Conservation (phyloP, 169 alveolate genomes). For the Plasmodium gonderi region DNA sequence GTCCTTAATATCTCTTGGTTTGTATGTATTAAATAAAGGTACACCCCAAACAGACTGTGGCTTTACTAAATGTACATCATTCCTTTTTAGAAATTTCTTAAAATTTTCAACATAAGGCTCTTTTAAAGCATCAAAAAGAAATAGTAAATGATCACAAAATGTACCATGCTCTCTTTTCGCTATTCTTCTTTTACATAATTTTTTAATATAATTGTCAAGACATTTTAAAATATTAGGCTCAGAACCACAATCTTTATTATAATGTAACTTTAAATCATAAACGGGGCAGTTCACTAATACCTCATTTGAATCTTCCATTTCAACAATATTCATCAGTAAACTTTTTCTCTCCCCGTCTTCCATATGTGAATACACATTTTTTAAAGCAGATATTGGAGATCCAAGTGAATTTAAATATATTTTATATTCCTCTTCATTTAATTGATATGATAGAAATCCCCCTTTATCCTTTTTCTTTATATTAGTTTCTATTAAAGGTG, state of each 20-base stretch:
- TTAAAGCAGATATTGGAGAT: conserved; percentile 23
- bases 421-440: conserved; percentile 46
- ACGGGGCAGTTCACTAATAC: conserved; percentile 14
- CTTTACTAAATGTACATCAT: background rate
- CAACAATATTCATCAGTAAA: background rate
- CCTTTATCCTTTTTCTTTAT: background rate
- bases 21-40: conserved; percentile 24
- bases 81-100: background rate
- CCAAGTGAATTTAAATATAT: conserved; percentile 19
- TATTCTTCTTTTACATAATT: conserved; percentile 2
- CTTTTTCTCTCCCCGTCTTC: conserved; percentile 17
- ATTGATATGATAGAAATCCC: conserved; percentile 6
- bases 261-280: conserved; percentile 25
- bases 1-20: conserved; percentile 1
- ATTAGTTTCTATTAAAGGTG: conserved; percentile 36
- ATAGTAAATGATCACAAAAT: conserved; percentile 31
- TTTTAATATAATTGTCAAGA: conserved; percentile 23
- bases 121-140: conserved; percentile 30
- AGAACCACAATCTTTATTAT: conserved; percentile 18
- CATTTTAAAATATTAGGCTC: conserved; percentile 20
- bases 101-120: background rate
- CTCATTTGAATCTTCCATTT: background rate
- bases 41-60: conserved; percentile 19
- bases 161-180: background rate
- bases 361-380: conserved; percentile 13